Base-by-base conservation (phyloP, 768 basidiomycete species). In the Lentinus brumalis region DNA sequence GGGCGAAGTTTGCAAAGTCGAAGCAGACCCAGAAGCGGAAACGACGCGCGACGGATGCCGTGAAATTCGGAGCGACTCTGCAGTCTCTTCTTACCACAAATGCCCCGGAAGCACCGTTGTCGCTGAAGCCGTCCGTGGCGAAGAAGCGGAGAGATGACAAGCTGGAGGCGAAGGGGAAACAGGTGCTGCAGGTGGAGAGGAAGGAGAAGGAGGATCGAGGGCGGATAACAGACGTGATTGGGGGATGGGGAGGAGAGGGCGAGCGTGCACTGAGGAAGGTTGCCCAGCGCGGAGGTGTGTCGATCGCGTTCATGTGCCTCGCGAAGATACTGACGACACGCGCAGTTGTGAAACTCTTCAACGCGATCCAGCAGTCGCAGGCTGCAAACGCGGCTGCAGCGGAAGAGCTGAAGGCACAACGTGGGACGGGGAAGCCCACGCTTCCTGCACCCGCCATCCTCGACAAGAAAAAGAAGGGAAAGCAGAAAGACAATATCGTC, bases 161-260 rank as follows among this genome's bases (percentile, higher is more conserved):
- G 70, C 74, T 90, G 44, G 90, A 94, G 70, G 73, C 75, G 59
- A 83, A 82, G 69, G 91, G 91, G 2, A 88, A 83, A 71, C 91
- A 86, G 66, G 81, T 85, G 15, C 80, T 94, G 32, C 86, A 84
- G 53, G 76, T 83, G 29, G 91, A 91, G 68, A 85, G 80, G 73
- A 90, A 86, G 70, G 89, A 87, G 62, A 88, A 81, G 64, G 89
- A 91, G 64, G 89, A 91, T 64, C 85, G 78, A 63, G 84, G 84
- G 12, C 77, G 85, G 58, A 81, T 89, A 64, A 82, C 76, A 42
- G 87, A 89, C 71, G 84, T 86, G 15, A 92, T 91, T 70, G 92
- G 87, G 59, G 94, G 93, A 44, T 97, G 94, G 95, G 95, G 91
- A 32, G 89, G 83, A 12, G 90, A 91, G 73, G 85, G 83, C 74